Base-by-base conservation (phyloP, 768 basidiomycete genomes). In the Suillus tomentosus region DNA sequence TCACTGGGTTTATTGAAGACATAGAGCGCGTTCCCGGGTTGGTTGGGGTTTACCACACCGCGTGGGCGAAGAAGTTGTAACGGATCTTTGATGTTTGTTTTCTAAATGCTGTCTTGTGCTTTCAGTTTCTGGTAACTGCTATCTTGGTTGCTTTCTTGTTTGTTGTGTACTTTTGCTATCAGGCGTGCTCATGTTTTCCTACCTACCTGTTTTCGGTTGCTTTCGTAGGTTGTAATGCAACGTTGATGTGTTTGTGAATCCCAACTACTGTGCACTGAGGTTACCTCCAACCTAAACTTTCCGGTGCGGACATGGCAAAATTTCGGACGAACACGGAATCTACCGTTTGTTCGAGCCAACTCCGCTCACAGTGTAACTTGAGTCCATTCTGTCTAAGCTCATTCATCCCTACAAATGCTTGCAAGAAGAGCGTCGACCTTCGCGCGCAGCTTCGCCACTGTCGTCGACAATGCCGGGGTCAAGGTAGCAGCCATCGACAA, bases 401-500 rank as follows among this genome's bases (percentile, higher is more conserved):
- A 70, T 73, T 73, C 68, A 69, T 65, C 65, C 65, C 70, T 75
- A 77, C 79, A 73, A 76, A 88, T 90, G 88, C 78, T 88, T 74
- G 81, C 82, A 72, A 80, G 84, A 68, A 85, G 86, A 77, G 80
- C 85, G 79, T 86, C 86, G 78, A 78, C 83, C 75, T 70, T 87
- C 66, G 83, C 81, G 74, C 88, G 90, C 72, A 83, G 83, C 39
- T 95, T 94, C 77, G 93, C 95, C 64, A 92, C 94, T 61, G 89
- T 89, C 62, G 87, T 90, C 68, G 91, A 94, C 71, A 81, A 84
- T 57, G 83, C 87, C 11, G 92, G 93, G 65, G 83, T 95, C 74
- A 96, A 92, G 79, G 89, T 97, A 69, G 92, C 94, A 31, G 85
- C 93, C 31, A 77, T 91, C 65, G 94, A 97, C 80, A 82, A 86